Conservation (phyloP, 1,284 basidiomycete species). For the Heterobasidion parviporum region DNA sequence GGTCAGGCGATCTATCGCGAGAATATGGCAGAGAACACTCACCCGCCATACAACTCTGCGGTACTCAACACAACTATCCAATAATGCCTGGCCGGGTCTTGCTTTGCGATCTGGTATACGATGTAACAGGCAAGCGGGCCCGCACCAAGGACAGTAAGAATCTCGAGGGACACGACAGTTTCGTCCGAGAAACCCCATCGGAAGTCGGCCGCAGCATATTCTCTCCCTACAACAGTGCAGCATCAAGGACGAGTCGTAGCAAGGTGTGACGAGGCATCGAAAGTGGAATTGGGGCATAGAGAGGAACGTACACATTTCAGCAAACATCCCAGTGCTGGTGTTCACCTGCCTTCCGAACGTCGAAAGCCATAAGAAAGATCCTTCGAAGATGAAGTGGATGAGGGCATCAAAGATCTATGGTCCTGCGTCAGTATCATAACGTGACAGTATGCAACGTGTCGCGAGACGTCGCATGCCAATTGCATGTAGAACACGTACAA, state of each 20-base stretch:
- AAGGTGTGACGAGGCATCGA: not conserved
- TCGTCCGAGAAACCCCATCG: constrained; percentile 76
- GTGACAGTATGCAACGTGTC: not conserved
- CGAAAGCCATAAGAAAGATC: constrained; percentile 69
- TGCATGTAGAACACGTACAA: constrained; percentile 32
- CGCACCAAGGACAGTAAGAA: constrained; percentile 74
- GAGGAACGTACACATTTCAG: constrained; percentile 60
- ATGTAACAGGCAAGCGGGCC: constrained; percentile 67
- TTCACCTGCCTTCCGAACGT: constrained; percentile 67
- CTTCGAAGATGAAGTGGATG: constrained; percentile 75
- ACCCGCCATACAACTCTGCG: constrained; percentile 74
- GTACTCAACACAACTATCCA: constrained; percentile 74
- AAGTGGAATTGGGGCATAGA: not conserved
- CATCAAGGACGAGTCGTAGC: not conserved
- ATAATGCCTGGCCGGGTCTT: constrained; percentile 66
- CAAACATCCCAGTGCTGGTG: constrained; percentile 58
- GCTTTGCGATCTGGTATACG: constrained; percentile 49
- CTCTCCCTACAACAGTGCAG: constrained; percentile 32
- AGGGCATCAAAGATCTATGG: constrained; percentile 65
- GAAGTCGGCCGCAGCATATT: constrained; percentile 71
- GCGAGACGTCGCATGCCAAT: not conserved
- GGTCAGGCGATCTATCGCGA: not conserved
- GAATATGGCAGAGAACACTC: constrained; percentile 12
- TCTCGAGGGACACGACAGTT: constrained; percentile 72
- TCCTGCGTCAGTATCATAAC: not conserved